A percentile compares a stretch with the other conserved stretches of the same genome.
Conservation (phyloP, 2,329 filamentous ascomycete species). For the Venturia nashicola region DNA sequence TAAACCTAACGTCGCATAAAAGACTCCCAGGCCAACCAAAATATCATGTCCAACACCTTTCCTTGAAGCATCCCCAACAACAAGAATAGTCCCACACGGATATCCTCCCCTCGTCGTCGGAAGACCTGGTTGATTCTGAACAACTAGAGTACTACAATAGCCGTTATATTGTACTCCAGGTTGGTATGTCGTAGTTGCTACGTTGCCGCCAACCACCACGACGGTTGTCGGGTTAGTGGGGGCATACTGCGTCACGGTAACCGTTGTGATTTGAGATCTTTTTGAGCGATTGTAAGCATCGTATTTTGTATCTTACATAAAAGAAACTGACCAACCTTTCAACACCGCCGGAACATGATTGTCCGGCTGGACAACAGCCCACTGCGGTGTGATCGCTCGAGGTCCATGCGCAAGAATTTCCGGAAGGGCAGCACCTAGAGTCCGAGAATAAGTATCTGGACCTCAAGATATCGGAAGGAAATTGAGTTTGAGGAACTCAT, state of each 20-base stretch:
- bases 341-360: slow-evolving; percentile 20
- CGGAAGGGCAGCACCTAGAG: neutral
- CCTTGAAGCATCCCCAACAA: slow-evolving; percentile 15
- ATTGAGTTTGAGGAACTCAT: neutral
- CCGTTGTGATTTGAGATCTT: slow-evolving; percentile 1
- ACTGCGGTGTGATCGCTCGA: slow-evolving; percentile 21
- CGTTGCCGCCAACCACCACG: neutral
- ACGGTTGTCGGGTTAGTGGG: neutral
- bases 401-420: slow-evolving; percentile 20
- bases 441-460: neutral
- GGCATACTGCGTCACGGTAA: neutral
- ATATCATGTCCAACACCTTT: neutral
- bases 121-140: slow-evolving; percentile 20
- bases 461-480: too few relatives aligned
- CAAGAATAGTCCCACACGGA: slow-evolving; percentile 24
- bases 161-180: slow-evolving; percentile 14
- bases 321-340: slow-evolving; percentile 10
- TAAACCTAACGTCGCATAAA: neutral
- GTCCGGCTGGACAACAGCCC: slow-evolving; percentile 25
- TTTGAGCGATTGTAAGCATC: neutral
- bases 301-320: neutral
- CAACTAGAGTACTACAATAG: slow-evolving; percentile 25
- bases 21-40: neutral
- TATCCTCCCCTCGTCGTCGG: slow-evolving; percentile 20
- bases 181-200: neutral